Percentiles rank a stretch among this genome's conserved stretches.
These are phyloP conservation scores for Ophiostoma ulmi DNA, from an alignment of 2,329 filamentous ascomycete genomes.

Conservation along the genomic window DNA sequence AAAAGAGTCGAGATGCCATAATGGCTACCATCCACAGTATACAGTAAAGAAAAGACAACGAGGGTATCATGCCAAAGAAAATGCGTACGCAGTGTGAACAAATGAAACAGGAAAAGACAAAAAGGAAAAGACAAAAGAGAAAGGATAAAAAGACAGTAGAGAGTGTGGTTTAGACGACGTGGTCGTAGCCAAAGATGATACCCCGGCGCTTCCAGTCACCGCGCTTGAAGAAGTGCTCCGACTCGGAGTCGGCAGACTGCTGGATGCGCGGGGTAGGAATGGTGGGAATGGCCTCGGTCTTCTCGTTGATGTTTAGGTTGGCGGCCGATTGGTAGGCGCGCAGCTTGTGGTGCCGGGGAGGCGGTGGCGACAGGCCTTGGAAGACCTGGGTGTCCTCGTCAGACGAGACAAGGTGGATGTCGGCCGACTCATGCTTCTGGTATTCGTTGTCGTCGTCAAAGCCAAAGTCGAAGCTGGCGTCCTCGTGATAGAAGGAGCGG, in stretches of 20 bases:
- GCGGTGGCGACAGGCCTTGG: constrained; percentile 25
- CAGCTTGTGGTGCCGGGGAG: constrained; percentile 24
- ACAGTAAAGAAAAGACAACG: constrained; percentile 9
- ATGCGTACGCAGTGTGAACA: constrained; percentile 6
- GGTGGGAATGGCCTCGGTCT: constrained; percentile 1
- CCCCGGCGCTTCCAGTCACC: constrained; percentile 38
- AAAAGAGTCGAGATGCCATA: background rate
- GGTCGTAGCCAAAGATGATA: constrained; percentile 33
- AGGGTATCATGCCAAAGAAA: constrained; percentile 26
- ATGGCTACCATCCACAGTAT: background rate
- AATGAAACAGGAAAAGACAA: background rate
- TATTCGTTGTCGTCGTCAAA: constrained; percentile 26
- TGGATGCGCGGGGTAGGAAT: constrained; percentile 18
- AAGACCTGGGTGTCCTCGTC: constrained; percentile 19
- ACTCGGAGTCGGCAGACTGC: constrained; percentile 23
- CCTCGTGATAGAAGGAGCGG: constrained; percentile 11
- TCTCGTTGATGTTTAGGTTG: background rate
- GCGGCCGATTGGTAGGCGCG: constrained; percentile 21
- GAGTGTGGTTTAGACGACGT: background rate
- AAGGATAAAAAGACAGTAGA: background rate
- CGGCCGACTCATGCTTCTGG: constrained; percentile 18
- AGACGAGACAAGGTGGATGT: constrained; percentile 23
- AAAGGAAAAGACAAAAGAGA: background rate
- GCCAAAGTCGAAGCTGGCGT: constrained; percentile 35
- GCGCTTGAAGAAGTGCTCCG: constrained; percentile 33